Evolutionary conservation across 345 rosid species (phyloP), one percentile per base, ranked within the genome.

Genomic region (Hibiscus mutabilis): DNA sequence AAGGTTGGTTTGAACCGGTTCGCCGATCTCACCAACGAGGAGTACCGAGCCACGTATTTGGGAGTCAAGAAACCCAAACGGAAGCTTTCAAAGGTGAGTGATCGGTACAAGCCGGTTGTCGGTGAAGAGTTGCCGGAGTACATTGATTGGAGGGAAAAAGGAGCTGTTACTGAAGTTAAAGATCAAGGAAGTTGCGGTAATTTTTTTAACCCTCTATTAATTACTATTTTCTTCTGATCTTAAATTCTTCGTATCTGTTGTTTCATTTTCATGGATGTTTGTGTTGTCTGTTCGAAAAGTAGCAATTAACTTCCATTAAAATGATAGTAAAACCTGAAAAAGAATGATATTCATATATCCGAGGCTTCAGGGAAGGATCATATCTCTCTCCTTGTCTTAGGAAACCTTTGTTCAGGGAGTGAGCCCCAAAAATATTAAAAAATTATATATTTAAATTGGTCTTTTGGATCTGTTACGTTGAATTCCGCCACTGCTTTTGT

Each of bases 121-220:
- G 85, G 86, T 16, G 93, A 86, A 47, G 44, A 75, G 59, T 75
- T 85, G 79, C 93, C 93, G 66, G 86, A 78, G 11, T 79, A 51
- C 40, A 78, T 88, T 60, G 93, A 88, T 56, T 88, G 93, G 93
- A 83, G 93, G 77, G 61, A 75, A 76, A 25, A 85, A 31, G 93
- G 93, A 18, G 93, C 91, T 31, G 93, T 88, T 2, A 82, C 2
- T 42, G 79, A 12, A 0, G 89, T 88, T 78, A 88, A 88, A 77
- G 93, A 88, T 72, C 91, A 88, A 53, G 72, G 55, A 49, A 16
- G 55, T 0, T 49, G 55, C 8, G 55, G 55, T 49, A 49, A 15
- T 16, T 49, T 82, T 55, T 86, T 49, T 16, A 49, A 49, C 88
- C 49, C 8, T 19, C 3, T 15, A 2, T 16, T 29, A 14, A 5